phyloP scores from a whole-genome alignment of 2,329 filamentous ascomycete species.

The Incumbomyces lentus region DNA sequence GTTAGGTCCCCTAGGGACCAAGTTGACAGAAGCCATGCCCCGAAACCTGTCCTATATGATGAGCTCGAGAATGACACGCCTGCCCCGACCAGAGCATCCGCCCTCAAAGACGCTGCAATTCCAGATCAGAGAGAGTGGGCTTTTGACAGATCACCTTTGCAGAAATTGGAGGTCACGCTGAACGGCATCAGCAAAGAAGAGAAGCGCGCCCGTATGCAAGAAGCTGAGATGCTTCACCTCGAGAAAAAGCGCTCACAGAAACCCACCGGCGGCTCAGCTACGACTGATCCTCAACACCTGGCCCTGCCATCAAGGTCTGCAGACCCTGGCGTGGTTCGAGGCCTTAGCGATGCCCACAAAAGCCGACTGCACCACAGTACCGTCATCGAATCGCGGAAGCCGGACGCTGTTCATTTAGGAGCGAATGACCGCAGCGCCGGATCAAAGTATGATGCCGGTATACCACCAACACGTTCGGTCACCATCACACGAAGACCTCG shows the following conservation, averaged over 20 bases:
- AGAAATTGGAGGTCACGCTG: constrained; percentile 83
- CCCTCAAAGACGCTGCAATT: not conserved
- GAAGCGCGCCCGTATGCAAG: constrained; percentile 72
- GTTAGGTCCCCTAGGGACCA: constrained; percentile 3
- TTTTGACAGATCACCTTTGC: constrained; percentile 76
- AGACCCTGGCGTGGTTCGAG: constrained; percentile 25
- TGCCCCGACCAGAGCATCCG: not conserved
- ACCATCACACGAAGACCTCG: not conserved
- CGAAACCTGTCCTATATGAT: not conserved
- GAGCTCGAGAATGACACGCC: not conserved
- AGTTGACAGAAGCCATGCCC: not conserved
- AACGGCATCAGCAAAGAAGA: constrained; percentile 93
- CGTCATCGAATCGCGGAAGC: constrained; percentile 22
- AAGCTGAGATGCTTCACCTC: constrained; percentile 64
- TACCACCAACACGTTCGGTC: not conserved
- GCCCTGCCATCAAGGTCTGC: constrained; percentile 13
- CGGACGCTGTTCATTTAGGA: constrained; percentile 16
- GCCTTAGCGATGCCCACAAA: constrained; percentile 26
- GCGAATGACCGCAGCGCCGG: constrained; percentile 13
- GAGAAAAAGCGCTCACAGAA: constrained; percentile 42
- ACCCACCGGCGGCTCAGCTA: not conserved
- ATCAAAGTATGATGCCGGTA: constrained; percentile 18
- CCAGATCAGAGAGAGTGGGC: constrained; percentile 46
- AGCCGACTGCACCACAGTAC: constrained; percentile 27
- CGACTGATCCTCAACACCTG: constrained; percentile 4